Conservation (phyloP, 257 asterid genomes). For the Nicotiana undulata region DNA sequence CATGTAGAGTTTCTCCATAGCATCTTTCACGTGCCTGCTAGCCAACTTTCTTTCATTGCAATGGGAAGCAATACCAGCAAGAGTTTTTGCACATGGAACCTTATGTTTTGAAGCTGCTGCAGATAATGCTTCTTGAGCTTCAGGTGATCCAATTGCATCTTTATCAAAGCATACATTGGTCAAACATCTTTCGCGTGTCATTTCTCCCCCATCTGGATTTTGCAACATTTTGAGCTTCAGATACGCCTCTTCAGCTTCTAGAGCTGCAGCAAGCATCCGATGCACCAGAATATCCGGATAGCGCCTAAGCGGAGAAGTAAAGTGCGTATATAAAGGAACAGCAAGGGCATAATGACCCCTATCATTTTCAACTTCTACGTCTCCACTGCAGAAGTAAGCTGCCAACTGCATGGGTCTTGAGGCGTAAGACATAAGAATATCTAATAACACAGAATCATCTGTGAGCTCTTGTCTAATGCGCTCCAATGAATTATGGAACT, state of each 20-base stretch:
- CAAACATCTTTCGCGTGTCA: slow-evolving; percentile 36
- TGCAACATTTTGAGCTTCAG: slow-evolving; percentile 26
- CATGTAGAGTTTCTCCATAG: slow-evolving; percentile 53
- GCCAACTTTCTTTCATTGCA: slow-evolving; percentile 74
- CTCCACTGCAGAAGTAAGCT: slow-evolving; percentile 78
- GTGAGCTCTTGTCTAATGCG: slow-evolving; percentile 43
- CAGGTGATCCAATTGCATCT: slow-evolving; percentile 37
- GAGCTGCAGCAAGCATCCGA: slow-evolving; percentile 71
- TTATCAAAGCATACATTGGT: slow-evolving; percentile 40
- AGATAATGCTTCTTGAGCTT: slow-evolving; percentile 58
- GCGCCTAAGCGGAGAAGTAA: slow-evolving; percentile 86
- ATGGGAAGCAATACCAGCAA: slow-evolving; percentile 58
- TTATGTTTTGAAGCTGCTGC: slow-evolving; percentile 42
- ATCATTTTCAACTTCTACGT: slow-evolving; percentile 31
- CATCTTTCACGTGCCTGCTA: slow-evolving; percentile 65
- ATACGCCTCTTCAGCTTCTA: slow-evolving; percentile 68
- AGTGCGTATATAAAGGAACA: slow-evolving; percentile 81
- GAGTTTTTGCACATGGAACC: slow-evolving; percentile 35
- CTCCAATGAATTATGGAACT: slow-evolving; percentile 55
- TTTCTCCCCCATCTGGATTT: slow-evolving; percentile 18
- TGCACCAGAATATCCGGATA: slow-evolving; percentile 89
- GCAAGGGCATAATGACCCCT: slow-evolving; percentile 73
- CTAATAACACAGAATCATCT: slow-evolving; percentile 50
- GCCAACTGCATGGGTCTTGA: slow-evolving; percentile 91
- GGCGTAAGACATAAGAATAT: slow-evolving; percentile 76